Conservation (phyloP, 768 basidiomycete species). For the Tulasnella sp. region DNA sequence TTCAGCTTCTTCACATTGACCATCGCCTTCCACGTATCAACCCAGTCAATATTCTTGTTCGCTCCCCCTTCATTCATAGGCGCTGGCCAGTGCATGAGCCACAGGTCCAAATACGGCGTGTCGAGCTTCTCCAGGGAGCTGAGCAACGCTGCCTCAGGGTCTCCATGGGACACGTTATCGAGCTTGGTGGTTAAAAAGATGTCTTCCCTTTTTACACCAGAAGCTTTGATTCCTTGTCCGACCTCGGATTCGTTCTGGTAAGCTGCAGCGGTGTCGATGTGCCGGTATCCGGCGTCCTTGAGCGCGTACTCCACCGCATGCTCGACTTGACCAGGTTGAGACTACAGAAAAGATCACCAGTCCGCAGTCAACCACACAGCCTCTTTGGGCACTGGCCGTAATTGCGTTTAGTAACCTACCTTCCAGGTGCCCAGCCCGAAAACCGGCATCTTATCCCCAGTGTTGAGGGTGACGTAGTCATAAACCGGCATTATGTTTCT, state of each 20-base stretch:
- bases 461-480: conserved; percentile 42
- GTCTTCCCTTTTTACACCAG: conserved; percentile 21
- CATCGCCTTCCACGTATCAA: conserved; percentile 82
- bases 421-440: conserved; percentile 59
- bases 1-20: conserved; percentile 59
- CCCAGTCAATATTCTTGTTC: conserved; percentile 44
- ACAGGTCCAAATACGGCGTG: conserved; percentile 26
- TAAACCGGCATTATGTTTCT: conserved; percentile 42
- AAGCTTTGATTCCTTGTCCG: conserved; percentile 36
- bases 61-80: conserved; percentile 21
- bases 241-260: conserved; percentile 65
- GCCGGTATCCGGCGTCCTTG: conserved; percentile 26
- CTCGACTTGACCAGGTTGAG: conserved; percentile 59
- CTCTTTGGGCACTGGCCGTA: neutral
- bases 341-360: conserved; percentile 44
- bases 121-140: conserved; percentile 27
- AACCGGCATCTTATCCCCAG: conserved; percentile 58
- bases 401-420: neutral
- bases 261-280: conserved; percentile 48
- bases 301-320: conserved; percentile 33
- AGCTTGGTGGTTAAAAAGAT: conserved; percentile 29
- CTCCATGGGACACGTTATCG: conserved; percentile 26
- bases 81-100: conserved; percentile 28
- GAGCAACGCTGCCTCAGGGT: conserved; percentile 17
- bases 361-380: neutral